Evolutionary conservation across 352 stramenopile species (phyloP), one percentile per base, ranked within the genome.

Genomic region (Pythium dissotocum): DNA sequence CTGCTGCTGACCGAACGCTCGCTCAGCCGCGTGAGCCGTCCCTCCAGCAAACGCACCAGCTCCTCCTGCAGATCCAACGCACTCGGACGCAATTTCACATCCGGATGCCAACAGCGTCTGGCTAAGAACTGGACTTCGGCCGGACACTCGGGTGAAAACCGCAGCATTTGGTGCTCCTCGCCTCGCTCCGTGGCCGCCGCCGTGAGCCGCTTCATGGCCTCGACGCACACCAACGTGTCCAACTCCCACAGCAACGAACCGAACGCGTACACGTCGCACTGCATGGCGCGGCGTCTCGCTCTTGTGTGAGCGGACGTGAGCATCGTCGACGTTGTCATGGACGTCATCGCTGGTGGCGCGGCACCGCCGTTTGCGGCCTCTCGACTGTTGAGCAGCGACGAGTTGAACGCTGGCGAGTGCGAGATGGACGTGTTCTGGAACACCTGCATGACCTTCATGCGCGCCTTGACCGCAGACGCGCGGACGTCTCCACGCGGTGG

Each of bases 51-150:
- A 28, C 79, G 82, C 63, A 90, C 80, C 24, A 92, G 73, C 69
- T 92, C 84, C 52, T 92, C 84, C 65, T 92, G 84, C 9, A 92
- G 70, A 32, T 92, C 82, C n/a, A 92, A 73, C 9, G 82, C 79
- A n/a, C 85, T 77, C 13, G 82, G 77, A 1, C 84, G 84, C 24
- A 78, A 36, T 14, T 63, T 68, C 33, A 77, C 61, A 14, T 87
- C 69, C 3, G 82, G 73, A n/a, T 79, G 76, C 84, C 84, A 92
- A 71, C 84, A 92, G 26, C 82, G 78, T 0, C 78, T 77, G 18
- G 79, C 82, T 42, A 90, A 36, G 18, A 77, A 63, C 67, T 85
- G 73, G 49, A 91, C 73, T 61, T 90, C 82, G 33, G 59, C 33
- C 10, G 82, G 84, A 59, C 84, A 92, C 12, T 92, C 84, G 2